Base-by-base conservation (phyloP, 306 rosid genomes). In the Casuarina glauca region DNA sequence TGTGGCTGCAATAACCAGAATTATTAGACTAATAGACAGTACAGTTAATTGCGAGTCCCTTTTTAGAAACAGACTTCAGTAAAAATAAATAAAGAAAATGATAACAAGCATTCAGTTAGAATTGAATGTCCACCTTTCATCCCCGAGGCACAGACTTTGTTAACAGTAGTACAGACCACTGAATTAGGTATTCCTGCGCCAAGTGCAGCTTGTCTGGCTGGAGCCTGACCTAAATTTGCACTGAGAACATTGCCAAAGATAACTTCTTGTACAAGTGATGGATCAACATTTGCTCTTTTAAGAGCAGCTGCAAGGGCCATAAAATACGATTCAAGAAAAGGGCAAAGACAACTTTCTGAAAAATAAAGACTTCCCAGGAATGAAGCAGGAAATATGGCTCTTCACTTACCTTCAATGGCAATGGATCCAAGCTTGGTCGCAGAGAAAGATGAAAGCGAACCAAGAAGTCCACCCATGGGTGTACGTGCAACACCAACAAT, bases 211-310 rank as follows among this genome's bases (percentile, higher is more conserved):
- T 96, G 99, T 76, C 99, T 91, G 58, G 99, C 99, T 0, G 99
- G 99, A 82, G 99, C 98, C 88, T 96, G 98, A 68, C 99, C 99
- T 86, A 96, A 88, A 84, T 96, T 96, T 63, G 99, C 99, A 81
- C 96, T 93, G 70, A 96, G 94, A 78, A 96, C 99, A 73, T 96
- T 96, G 81, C 98, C 98, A 26, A 96, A 96, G 86, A 81, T 64
- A 62, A 96, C 98, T 89, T 96, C 99, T 87, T 96, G 79, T 2
- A 96, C 99, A 76, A 87, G 91, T 75, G 96, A 81, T 43, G 99
- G 91, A 89, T 93, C 97, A 80, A 96, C 84, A 58, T 90, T 90
- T 15, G 99, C 97, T 74, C 97, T 87, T 73, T 93, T 93, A 74
- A 96, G 97, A 61, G 99, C 94, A 85, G 93, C 99, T 96, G 76